Evolutionary conservation across 352 stramenopile genomes (phyloP).

Genomic region (Phytophthora aleatoria): DNA sequence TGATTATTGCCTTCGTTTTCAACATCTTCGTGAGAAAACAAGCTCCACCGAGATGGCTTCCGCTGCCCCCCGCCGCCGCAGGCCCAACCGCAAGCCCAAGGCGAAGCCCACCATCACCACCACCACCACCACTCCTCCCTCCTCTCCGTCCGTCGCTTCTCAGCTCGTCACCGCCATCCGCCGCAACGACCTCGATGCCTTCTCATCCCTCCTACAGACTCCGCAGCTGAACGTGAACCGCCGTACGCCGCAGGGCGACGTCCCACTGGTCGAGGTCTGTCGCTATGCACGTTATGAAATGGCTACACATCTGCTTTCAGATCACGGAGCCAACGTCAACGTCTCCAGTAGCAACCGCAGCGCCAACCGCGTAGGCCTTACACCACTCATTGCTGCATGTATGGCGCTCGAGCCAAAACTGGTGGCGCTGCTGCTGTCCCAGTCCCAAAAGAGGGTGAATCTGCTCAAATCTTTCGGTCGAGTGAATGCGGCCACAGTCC

Average conservation of each 20-base stretch:
- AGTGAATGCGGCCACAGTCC: slow-evolving; percentile 47
- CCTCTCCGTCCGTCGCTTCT: not conserved
- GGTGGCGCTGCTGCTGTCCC: slow-evolving; percentile 45
- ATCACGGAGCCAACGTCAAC: slow-evolving; percentile 46
- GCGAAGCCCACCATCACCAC: not conserved
- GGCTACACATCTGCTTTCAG: slow-evolving; percentile 35
- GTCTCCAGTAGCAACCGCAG: slow-evolving; percentile 35
- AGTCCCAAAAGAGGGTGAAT: slow-evolving; percentile 25
- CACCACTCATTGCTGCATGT: slow-evolving; percentile 57
- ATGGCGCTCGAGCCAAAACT: slow-evolving; percentile 53
- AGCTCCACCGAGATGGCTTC: slow-evolving; percentile 3
- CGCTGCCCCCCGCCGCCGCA: not conserved
- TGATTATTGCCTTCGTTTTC: no score
- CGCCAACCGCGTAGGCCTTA: slow-evolving; percentile 43
- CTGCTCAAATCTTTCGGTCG: slow-evolving; percentile 45
- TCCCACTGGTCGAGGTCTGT: slow-evolving; percentile 58
- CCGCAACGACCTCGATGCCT: slow-evolving; percentile 22
- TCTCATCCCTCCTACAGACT: slow-evolving; percentile 32
- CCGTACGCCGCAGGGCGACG: slow-evolving; percentile 42
- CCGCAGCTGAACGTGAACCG: slow-evolving; percentile 45
- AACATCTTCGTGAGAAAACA: not conserved
- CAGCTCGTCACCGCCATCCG: slow-evolving; percentile 41
- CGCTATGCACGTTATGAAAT: slow-evolving; percentile 56
- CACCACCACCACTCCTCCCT: not conserved
- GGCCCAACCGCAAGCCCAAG: slow-evolving; percentile 1